A percentile compares a stretch with the other conserved stretches of the same genome.
These are phyloP conservation scores for Calonectria henricotiae DNA, from an alignment of 2,329 filamentous ascomycete species.

Conservation along the genomic window DNA sequence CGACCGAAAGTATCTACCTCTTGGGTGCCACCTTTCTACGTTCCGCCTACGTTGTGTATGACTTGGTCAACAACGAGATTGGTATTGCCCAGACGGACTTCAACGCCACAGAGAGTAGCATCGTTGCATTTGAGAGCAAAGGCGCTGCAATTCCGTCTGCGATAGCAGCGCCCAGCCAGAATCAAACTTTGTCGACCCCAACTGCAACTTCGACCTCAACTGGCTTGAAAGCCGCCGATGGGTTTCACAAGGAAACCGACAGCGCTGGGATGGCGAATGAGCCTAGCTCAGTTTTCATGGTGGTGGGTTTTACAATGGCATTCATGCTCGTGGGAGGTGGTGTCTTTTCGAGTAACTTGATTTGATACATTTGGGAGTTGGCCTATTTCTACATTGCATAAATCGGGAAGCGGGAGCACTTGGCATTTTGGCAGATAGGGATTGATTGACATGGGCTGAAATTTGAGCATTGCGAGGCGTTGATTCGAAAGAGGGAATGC, in stretches of 20 bases:
- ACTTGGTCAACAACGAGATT: conserved; percentile 72
- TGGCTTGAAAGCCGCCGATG: conserved; percentile 51
- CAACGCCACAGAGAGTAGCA: conserved; percentile 67
- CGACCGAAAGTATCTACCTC: conserved; percentile 60
- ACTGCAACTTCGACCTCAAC: conserved; percentile 41
- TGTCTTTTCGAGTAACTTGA: conserved; percentile 40
- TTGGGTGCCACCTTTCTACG: conserved; percentile 74
- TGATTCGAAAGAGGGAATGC: conserved; percentile 19
- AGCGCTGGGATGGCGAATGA: conserved; percentile 42
- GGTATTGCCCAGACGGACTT: conserved; percentile 71
- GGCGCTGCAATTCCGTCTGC: conserved; percentile 69
- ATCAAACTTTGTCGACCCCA: conserved; percentile 47
- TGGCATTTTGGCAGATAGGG: conserved; percentile 35
- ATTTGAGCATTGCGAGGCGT: conserved; percentile 32
- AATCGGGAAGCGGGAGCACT: conserved; percentile 44
- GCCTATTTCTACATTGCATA: conserved; percentile 32
- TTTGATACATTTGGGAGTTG: conserved; percentile 24
- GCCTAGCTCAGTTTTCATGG: conserved; percentile 39
- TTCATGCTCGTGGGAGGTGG: conserved; percentile 50
- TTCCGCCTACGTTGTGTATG: conserved; percentile 75
- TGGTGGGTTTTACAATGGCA: conserved; percentile 44
- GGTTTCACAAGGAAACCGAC: conserved; percentile 52
- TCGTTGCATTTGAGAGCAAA: conserved; percentile 67
- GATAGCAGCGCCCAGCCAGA: conserved; percentile 62
- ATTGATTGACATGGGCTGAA: conserved; percentile 34